A percentile compares a stretch with the other conserved stretches of the same genome.
These are phyloP conservation scores for Corymbia calophylla DNA, from an alignment of 441 rosid species.

Conservation along the genomic window DNA sequence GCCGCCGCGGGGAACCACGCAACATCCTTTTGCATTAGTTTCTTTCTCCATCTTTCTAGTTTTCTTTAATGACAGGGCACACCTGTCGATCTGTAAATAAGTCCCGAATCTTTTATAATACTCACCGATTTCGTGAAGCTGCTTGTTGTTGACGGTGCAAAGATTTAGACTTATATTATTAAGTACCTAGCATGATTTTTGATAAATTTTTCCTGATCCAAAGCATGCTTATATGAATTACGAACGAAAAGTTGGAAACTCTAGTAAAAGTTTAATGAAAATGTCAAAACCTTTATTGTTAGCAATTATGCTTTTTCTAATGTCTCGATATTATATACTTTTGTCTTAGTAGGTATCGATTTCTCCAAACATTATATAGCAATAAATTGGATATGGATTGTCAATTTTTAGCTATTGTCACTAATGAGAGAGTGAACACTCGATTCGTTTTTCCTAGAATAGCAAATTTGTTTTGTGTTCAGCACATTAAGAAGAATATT, in stretches of 20 bases:
- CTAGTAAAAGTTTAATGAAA: neutral
- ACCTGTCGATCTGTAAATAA: neutral
- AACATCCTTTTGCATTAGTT: neutral
- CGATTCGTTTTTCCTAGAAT: neutral
- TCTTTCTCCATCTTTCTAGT: neutral
- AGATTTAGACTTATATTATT: neutral
- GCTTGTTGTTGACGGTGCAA: neutral
- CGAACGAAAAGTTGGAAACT: neutral
- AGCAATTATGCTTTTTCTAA: neutral
- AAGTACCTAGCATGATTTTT: neutral
- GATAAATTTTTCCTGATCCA: neutral
- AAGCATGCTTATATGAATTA: neutral
- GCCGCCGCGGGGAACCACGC: neutral
- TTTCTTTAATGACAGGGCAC: neutral
- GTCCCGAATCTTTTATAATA: neutral
- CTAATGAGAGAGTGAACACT: neutral
- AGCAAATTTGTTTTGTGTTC: neutral
- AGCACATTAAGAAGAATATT: neutral
- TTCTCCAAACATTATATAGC: neutral
- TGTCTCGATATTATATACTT: rapidly evolving
- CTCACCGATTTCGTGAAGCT: neutral
- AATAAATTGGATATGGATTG: neutral
- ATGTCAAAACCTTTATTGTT: neutral
- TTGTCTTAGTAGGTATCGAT: neutral
- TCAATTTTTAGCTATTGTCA: neutral